Evolutionary conservation across 805 yeast genomes (phyloP).

Genomic region (Wickerhamiella kazuoi): DNA sequence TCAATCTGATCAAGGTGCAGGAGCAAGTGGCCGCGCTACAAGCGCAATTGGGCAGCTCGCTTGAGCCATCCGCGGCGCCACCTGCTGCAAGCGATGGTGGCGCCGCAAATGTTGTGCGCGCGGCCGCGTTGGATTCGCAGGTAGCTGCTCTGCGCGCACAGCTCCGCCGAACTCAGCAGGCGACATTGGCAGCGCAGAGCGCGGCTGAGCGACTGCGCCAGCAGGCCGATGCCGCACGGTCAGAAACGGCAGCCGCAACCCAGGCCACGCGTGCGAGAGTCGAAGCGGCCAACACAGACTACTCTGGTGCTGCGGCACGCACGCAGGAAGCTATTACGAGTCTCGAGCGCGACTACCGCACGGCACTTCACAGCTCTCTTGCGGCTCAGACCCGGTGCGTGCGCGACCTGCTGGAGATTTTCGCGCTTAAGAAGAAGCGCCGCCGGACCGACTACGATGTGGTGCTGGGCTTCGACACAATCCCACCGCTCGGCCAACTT

Average conservation of each 20-base stretch:
- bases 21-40: slow-evolving; percentile 9
- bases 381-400: slow-evolving; percentile 12
- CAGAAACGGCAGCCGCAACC: neutral
- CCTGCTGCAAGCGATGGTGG: slow-evolving; percentile 7
- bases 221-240: neutral
- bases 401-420: slow-evolving; percentile 12
- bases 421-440: slow-evolving; percentile 12
- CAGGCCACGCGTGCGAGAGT: neutral
- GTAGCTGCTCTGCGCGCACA: slow-evolving; percentile 9
- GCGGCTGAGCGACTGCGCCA: neutral
- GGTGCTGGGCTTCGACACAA: slow-evolving; percentile 17
- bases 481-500: slow-evolving; percentile 18
- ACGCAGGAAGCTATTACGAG: neutral
- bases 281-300: neutral
- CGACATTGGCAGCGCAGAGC: slow-evolving; percentile 2
- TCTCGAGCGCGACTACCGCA: slow-evolving; percentile 11
- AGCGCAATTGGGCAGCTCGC: slow-evolving; percentile 4
- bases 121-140: slow-evolving; percentile 9
- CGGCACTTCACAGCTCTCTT: slow-evolving; percentile 10
- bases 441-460: slow-evolving; percentile 14
- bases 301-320: neutral
- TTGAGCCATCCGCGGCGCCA: neutral
- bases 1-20: slow-evolving; percentile 13
- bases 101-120: too few species aligned
- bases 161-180: slow-evolving; percentile 7